Percentiles rank a stretch among this genome's conserved stretches.
phyloP scores from a whole-genome alignment of 164 flowering plant genomes.

The Tetrastigma voinierianum region DNA sequence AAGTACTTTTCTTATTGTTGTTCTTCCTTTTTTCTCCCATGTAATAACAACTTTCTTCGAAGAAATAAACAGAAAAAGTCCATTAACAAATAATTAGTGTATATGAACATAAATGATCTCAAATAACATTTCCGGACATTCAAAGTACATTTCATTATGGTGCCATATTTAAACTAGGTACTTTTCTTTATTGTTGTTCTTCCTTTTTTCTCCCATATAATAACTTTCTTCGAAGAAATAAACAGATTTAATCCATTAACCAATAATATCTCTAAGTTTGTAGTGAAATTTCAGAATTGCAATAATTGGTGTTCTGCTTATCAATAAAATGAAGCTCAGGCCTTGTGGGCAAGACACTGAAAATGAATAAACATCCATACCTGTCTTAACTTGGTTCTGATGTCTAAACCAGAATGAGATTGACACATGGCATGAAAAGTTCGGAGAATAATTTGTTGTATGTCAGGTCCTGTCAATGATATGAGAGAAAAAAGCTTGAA shows the following conservation, averaged over 20 bases:
- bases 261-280: too few species aligned
- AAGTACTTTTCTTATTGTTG: neutral
- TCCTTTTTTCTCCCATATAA: too few species aligned
- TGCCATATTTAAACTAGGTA: too few species aligned
- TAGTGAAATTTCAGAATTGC: too few species aligned
- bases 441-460: constrained; percentile 41
- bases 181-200: too few species aligned
- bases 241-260: too few species aligned
- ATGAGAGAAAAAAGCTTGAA: constrained; percentile 37
- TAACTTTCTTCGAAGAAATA: too few species aligned
- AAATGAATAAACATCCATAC: constrained; percentile 17
- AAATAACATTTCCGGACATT: too few species aligned
- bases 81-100: too few species aligned
- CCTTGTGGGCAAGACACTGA: neutral
- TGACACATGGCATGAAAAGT: constrained; percentile 46
- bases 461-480: constrained; percentile 26
- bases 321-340: neutral
- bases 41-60: neutral
- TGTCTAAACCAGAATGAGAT: constrained; percentile 29
- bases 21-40: neutral
- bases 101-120: too few species aligned
- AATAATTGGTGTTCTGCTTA: neutral
- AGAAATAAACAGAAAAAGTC: too few species aligned
- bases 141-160: too few species aligned
- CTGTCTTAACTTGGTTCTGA: constrained; percentile 45